Conservation (phyloP, 2,329 filamentous ascomycete species). For the Alternaria gansuensis region DNA sequence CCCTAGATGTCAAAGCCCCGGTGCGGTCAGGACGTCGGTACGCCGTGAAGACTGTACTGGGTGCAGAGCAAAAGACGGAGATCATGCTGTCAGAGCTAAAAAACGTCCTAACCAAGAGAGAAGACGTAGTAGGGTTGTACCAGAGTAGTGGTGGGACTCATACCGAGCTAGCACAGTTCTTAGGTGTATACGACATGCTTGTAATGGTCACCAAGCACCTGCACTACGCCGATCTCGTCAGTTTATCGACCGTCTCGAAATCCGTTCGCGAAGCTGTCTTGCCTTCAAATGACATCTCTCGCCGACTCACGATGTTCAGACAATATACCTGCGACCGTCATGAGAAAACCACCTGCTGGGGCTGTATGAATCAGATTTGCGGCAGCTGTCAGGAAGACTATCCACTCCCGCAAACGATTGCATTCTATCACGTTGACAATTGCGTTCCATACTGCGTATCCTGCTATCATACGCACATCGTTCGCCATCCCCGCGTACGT, state of each 20-base stretch:
- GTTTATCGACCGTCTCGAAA: constrained; percentile 38
- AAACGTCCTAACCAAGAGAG: constrained; percentile 6
- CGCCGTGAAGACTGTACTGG: constrained; percentile 27
- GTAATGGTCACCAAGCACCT: constrained; percentile 38
- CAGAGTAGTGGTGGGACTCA: constrained; percentile 11
- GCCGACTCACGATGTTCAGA: constrained; percentile 29
- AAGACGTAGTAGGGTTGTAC: constrained; percentile 6
- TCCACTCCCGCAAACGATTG: constrained; percentile 17
- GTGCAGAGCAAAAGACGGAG: constrained; percentile 24
- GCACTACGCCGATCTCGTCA: constrained; percentile 40
- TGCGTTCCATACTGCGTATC: constrained; percentile 36
- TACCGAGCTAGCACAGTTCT: constrained; percentile 34
- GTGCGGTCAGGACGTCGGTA: constrained; percentile 31
- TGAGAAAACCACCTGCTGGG: constrained; percentile 31
- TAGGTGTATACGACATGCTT: constrained; percentile 45
- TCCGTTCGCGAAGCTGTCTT: constrained; percentile 37
- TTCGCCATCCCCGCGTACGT: background rate
- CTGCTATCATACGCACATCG: constrained; percentile 30
- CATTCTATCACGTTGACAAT: constrained; percentile 31
- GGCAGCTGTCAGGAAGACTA: constrained; percentile 22
- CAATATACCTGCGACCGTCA: constrained; percentile 32
- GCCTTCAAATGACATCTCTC: constrained; percentile 28
- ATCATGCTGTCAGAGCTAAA: constrained; percentile 22
- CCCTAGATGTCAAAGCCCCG: constrained; percentile 25
- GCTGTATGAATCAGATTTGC: constrained; percentile 37